A percentile compares a stretch with the other conserved stretches of the same genome.
Conservation (phyloP, 352 stramenopile genomes). For the Globisporangium alternatum region DNA sequence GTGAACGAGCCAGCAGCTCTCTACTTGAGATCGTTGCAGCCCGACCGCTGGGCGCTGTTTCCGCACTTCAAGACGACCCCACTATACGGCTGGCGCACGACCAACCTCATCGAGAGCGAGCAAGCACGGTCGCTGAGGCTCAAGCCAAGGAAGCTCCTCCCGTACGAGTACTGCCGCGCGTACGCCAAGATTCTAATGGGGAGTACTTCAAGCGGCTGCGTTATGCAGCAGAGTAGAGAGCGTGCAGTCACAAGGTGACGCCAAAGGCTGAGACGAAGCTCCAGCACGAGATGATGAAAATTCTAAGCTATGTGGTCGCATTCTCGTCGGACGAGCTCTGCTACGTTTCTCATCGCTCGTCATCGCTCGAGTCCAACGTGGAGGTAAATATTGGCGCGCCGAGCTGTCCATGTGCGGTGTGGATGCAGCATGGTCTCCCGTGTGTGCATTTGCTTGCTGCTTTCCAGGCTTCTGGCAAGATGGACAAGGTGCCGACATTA, state of each 20-base stretch:
- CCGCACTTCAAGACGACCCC: neutral
- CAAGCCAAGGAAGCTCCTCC: too few relatives aligned
- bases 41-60: neutral
- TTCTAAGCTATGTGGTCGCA: neutral
- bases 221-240: neutral
- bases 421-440: neutral
- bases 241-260: neutral
- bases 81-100: neutral
- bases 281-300: neutral
- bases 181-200: too few relatives aligned
- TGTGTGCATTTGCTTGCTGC: neutral
- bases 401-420: neutral
- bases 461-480: neutral
- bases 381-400: neutral
- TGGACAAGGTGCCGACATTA: neutral
- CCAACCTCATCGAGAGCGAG: neutral
- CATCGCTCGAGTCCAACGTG: neutral
- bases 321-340: neutral
- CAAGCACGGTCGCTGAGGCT: too few relatives aligned
- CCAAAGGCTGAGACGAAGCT: neutral
- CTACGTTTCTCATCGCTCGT: neutral
- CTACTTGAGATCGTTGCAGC: slow-evolving; percentile 1
- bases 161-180: too few relatives aligned
- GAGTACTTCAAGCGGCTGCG: neutral
- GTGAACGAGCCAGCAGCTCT: neutral